Conservation (phyloP, 208 protist species). For the Kentomonas sorsogonicus region DNA sequence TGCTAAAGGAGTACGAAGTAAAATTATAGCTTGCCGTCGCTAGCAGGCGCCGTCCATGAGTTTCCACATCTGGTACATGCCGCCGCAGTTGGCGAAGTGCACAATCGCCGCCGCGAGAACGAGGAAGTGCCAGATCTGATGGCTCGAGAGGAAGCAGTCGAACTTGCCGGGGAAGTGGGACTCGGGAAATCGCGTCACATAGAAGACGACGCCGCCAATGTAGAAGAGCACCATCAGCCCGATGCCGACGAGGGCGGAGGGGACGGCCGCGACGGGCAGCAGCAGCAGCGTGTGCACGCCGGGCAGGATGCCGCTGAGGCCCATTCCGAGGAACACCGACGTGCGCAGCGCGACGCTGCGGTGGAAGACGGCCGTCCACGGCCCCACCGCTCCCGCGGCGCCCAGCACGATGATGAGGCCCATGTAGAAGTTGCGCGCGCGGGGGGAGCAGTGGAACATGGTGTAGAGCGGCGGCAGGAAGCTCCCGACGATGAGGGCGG, state of each 20-base stretch:
- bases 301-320: conserved; percentile 25
- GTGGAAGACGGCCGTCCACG: conserved; percentile 17
- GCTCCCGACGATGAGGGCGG: conserved; percentile 35
- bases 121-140: conserved; percentile 63
- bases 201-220: conserved; percentile 40
- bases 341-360: conserved; percentile 19
- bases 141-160: conserved; percentile 39
- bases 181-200: conserved; percentile 42
- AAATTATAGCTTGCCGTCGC: no score
- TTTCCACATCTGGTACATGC: conserved; percentile 31
- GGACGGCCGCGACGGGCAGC: conserved; percentile 10
- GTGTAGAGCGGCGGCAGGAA: conserved; percentile 51
- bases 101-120: conserved; percentile 41
- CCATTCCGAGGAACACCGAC: conserved; percentile 28
- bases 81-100: conserved; percentile 40
- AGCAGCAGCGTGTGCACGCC: conserved; percentile 21
- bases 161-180: conserved; percentile 37
- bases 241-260: conserved; percentile 14
- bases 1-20: no score
- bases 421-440: conserved; percentile 33
- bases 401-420: conserved; percentile 21
- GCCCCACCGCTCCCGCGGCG: conserved; percentile 16
- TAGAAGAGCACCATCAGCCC: conserved; percentile 41
- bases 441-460: conserved; percentile 33
- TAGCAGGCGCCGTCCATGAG: conserved; percentile 27